Evolutionary conservation across 2,329 filamentous ascomycete species (phyloP).

Genomic region (Lasiodiplodia sp.): DNA sequence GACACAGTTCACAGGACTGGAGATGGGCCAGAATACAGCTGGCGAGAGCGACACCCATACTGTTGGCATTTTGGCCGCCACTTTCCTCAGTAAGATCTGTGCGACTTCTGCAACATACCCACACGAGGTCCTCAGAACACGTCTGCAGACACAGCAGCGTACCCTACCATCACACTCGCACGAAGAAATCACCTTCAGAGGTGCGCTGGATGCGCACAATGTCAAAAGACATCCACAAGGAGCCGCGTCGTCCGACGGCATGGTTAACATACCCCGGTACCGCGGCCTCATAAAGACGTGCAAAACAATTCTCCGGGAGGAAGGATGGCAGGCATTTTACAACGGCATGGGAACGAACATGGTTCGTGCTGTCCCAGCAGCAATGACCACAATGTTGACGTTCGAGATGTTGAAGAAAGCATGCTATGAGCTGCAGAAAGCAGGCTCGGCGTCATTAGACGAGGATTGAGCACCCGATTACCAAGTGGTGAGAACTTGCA

Average conservation of each 20-base stretch:
- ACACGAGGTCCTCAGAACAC: conserved; percentile 92
- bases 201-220: conserved; percentile 39
- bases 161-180: conserved; percentile 55
- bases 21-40: conserved; percentile 75
- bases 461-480: conserved; percentile 7
- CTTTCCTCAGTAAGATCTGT: conserved; percentile 91
- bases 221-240: conserved; percentile 55
- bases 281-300: conserved; percentile 82
- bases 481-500: not conserved
- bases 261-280: conserved; percentile 67
- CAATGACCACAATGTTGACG: conserved; percentile 96
- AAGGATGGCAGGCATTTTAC: conserved; percentile 97
- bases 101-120: conserved; percentile 96
- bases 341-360: conserved; percentile 97
- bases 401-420: conserved; percentile 78
- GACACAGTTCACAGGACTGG: conserved; percentile 84
- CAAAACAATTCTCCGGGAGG: conserved; percentile 83
- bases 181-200: conserved; percentile 60
- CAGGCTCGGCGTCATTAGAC: conserved; percentile 16
- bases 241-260: conserved; percentile 62
- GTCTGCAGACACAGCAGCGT: conserved; percentile 90
- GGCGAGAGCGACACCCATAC: conserved; percentile 72
- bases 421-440: conserved; percentile 33
- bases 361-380: conserved; percentile 92
- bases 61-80: conserved; percentile 84